Evolutionary conservation across 352 stramenopile species (phyloP).

Genomic region (Phytophthora tentaculata): DNA sequence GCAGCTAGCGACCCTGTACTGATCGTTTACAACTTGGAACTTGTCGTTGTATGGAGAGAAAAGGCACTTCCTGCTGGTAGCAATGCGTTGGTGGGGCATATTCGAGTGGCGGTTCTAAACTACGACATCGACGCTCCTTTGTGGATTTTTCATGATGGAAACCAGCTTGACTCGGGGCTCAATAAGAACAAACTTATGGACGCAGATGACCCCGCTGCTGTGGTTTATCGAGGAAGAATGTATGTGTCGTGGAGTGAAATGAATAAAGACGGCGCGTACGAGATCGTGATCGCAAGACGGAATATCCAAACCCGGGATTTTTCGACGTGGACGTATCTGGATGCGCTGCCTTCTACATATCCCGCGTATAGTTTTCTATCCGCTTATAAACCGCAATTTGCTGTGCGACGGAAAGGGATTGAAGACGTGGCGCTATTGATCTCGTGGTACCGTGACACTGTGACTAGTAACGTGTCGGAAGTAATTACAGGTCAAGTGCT

Average conservation of each 20-base stretch:
- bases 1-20: slow-evolving; percentile 48
- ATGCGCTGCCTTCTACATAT: slow-evolving; percentile 34
- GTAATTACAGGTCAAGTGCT: slow-evolving; percentile 53
- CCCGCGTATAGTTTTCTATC: slow-evolving; percentile 49
- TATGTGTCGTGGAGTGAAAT: slow-evolving; percentile 71
- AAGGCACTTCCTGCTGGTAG: slow-evolving; percentile 23
- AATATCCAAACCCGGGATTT: slow-evolving; percentile 63
- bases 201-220: slow-evolving; percentile 44
- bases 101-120: slow-evolving; percentile 63
- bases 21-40: slow-evolving; percentile 61
- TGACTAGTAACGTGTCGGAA: slow-evolving; percentile 46
- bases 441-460: slow-evolving; percentile 64
- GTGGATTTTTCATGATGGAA: slow-evolving; percentile 84
- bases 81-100: slow-evolving; percentile 44
- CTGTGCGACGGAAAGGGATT: slow-evolving; percentile 52
- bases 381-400: slow-evolving; percentile 46
- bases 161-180: slow-evolving; percentile 42
- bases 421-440: slow-evolving; percentile 59
- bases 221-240: slow-evolving; percentile 61
- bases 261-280: slow-evolving; percentile 41
- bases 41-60: slow-evolving; percentile 75
- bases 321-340: slow-evolving; percentile 61
- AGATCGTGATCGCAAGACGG: slow-evolving; percentile 53
- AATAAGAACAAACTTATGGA: slow-evolving; percentile 58
- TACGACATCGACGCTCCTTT: slow-evolving; percentile 53